phyloP scores from a whole-genome alignment of 2,329 filamentous ascomycete species.

The Graphilbum fragrans region DNA sequence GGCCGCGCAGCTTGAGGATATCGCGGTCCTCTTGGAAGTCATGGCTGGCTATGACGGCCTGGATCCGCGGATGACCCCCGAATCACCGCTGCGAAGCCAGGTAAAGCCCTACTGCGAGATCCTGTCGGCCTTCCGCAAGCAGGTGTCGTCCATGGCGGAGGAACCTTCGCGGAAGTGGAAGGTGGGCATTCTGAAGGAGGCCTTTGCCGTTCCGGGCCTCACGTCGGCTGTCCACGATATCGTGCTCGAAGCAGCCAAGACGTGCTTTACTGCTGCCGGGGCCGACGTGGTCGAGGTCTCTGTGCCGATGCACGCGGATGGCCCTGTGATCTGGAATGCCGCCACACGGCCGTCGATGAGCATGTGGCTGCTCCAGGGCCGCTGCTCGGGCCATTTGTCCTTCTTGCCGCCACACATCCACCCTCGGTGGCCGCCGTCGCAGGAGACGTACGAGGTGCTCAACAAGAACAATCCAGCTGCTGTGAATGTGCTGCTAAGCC shows the following conservation, averaged over 20 bases:
- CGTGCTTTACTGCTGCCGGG: constrained; percentile 25
- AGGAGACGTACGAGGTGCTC: constrained; percentile 27
- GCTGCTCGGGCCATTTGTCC: constrained; percentile 18
- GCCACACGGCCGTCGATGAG: constrained; percentile 20
- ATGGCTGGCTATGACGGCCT: constrained; percentile 36
- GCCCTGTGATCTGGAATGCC: constrained; percentile 35
- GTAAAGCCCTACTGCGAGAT: constrained; percentile 19
- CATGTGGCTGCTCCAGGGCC: constrained; percentile 16
- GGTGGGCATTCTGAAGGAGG: constrained; percentile 32
- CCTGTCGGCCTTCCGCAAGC: constrained; percentile 12
- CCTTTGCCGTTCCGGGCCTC: constrained; percentile 24
- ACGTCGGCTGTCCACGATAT: constrained; percentile 21
- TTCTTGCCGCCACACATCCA: constrained; percentile 18
- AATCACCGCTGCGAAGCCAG: constrained; percentile 21
- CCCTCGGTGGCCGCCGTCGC: constrained; percentile 21
- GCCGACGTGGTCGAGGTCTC: constrained; percentile 30
- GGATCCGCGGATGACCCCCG: constrained; percentile 28
- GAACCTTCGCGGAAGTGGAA: constrained; percentile 18
- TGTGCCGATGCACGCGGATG: constrained; percentile 32
- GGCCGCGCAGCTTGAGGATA: constrained; percentile 26
- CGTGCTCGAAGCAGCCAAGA: constrained; percentile 21
- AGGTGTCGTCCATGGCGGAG: constrained; percentile 13
- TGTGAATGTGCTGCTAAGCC: constrained; percentile 29
- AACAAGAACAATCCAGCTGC: constrained; percentile 30
- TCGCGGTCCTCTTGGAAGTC: constrained; percentile 23